phyloP scores from a whole-genome alignment of 2,329 filamentous ascomycete genomes.

The Hypoxylon sp. region DNA sequence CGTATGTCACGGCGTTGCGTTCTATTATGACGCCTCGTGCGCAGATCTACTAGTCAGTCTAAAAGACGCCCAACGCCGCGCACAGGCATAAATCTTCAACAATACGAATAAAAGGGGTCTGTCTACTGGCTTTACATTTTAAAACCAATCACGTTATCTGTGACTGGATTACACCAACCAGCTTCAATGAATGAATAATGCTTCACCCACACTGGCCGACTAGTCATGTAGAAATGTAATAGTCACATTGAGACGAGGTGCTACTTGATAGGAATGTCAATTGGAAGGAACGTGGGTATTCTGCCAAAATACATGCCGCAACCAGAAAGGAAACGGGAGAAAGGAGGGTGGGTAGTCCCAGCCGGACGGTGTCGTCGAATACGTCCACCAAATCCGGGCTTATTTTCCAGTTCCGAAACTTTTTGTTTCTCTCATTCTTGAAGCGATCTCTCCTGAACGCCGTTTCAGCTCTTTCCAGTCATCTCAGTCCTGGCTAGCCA shows the following conservation, averaged over 20 bases:
- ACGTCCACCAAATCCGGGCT: conserved; percentile 7
- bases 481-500: conserved; percentile 6
- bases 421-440: conserved; percentile 5
- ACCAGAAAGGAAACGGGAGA: conserved; percentile 20
- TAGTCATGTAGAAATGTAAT: too few relatives aligned
- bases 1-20: too few relatives aligned
- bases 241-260: background rate
- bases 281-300: conserved; percentile 35
- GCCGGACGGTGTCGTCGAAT: conserved; percentile 3
- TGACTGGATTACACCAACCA: too few relatives aligned
- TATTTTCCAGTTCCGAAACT: conserved; percentile 13
- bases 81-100: too few relatives aligned
- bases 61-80: too few relatives aligned
- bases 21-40: too few relatives aligned
- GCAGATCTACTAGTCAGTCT: too few relatives aligned
- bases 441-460: conserved; percentile 24
- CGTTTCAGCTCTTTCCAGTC: conserved; percentile 15
- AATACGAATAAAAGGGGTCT: too few relatives aligned
- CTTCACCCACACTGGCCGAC: too few relatives aligned
- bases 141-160: too few relatives aligned
- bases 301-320: conserved; percentile 26
- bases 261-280: conserved; percentile 14
- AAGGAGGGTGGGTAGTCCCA: conserved; percentile 28
- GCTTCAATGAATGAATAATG: too few relatives aligned
- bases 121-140: too few relatives aligned